Evolutionary conservation across 1,284 basidiomycete species (phyloP), one percentile per base, ranked within the genome.

Genomic region (Butyriboletus regius): DNA sequence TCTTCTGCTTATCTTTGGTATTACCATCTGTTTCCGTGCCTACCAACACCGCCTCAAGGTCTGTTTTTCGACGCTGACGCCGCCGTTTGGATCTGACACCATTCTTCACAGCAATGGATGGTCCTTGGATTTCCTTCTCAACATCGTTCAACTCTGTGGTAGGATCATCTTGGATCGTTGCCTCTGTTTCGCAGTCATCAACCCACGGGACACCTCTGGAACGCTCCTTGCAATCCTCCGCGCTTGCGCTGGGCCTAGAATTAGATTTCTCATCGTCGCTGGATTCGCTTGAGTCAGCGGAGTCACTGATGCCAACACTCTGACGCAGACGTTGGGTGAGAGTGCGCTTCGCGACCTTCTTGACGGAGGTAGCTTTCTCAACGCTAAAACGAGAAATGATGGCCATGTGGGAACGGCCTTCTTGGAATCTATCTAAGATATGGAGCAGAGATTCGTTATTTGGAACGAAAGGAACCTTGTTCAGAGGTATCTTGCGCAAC

Each of bases 381-480:
- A 74, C 70, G 43, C 79, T 81, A 59, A 77, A 74, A 41, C 85
- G 79, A 50, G 81, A 82, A 54, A 95, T 90, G 56, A 94, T 86
- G 28, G 92, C 92, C 78, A 95, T 91, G 64, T 95, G 91, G 37
- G 85, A 89, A 35, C 89, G 78, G 10, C 91, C 91, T 63, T 93
- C 90, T 66, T 94, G 91, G 68, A 95, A 95, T 54, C 78, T 85
- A 66, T 94, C 91, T 46, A 95, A 77, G 56, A 94, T 88, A 35
- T 88, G 85, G 18, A 94, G 78, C 5, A 95, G 74, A 18, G 90
- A 81, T 66, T 93, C 89, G 59, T 94, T 89, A 49, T 82, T 83
- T 1, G 91, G 86, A 2, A 94, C 88, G 39, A 86, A 85, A 0
- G 86, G 88, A 4, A 94, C 83, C 57, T 86, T 88, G 69, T 93